Evolutionary conservation across 2,329 filamentous ascomycete genomes (phyloP).

Genomic region (Paracorniculantispora psalliotae): DNA sequence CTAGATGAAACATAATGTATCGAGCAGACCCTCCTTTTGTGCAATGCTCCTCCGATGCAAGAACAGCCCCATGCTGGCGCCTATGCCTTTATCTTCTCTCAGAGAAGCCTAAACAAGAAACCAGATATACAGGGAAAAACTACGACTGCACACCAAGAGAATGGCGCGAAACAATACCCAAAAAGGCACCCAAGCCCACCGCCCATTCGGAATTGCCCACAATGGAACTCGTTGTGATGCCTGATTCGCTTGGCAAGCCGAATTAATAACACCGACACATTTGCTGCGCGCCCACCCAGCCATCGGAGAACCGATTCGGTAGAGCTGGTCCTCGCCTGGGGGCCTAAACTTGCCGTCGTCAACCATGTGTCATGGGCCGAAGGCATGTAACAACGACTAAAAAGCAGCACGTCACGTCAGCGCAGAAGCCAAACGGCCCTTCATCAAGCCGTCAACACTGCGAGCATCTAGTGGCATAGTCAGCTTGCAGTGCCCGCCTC

Average conservation of each 20-base stretch:
- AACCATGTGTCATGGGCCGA: background rate
- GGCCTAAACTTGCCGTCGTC: background rate
- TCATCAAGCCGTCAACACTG: background rate
- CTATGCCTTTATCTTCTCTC: background rate
- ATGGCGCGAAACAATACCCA: background rate
- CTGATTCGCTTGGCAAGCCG: conserved; percentile 3
- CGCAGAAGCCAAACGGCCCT: background rate
- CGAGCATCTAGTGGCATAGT: background rate
- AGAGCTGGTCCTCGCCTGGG: background rate
- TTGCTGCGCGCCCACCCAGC: background rate
- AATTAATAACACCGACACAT: conserved; percentile 4
- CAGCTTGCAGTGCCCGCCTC: background rate
- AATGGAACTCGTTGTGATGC: background rate
- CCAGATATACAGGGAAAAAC: background rate
- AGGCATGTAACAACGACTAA: conserved; percentile 4
- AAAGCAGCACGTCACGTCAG: background rate
- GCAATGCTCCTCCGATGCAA: background rate
- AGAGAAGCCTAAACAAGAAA: background rate
- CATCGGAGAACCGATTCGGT: background rate
- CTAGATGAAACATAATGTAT: conserved; percentile 12
- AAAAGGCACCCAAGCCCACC: conserved; percentile 6
- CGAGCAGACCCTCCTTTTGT: background rate
- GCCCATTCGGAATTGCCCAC: conserved; percentile 7
- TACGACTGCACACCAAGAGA: background rate
- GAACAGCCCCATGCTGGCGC: conserved; percentile 7